phyloP scores from a whole-genome alignment of 768 basidiomycete species.

The Macrolepiota fuliginosa region DNA sequence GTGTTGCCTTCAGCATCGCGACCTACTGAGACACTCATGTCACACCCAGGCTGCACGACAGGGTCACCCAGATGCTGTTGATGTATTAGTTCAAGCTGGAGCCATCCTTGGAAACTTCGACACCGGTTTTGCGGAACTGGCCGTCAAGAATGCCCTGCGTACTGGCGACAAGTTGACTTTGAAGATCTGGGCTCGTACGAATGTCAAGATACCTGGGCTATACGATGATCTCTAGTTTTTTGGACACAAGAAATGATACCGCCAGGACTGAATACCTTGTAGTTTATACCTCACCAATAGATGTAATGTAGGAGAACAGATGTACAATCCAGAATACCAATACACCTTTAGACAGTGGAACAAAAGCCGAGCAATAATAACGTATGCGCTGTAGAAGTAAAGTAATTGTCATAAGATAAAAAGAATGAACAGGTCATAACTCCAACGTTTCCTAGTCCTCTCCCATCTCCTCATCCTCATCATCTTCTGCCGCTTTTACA shows the following conservation, averaged over 20 bases:
- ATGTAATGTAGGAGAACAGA: not conserved
- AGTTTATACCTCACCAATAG: not conserved
- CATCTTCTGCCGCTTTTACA: conserved; percentile 35
- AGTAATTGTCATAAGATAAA: not conserved
- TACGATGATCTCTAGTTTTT: not conserved
- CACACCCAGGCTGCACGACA: conserved; percentile 62
- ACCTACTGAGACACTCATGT: conserved; percentile 2
- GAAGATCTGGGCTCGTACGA: conserved; percentile 57
- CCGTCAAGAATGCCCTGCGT: conserved; percentile 32
- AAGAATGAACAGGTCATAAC: conserved; percentile 11
- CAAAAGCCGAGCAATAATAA: not conserved
- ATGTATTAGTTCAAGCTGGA: conserved; percentile 67
- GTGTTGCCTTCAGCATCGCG: conserved; percentile 19
- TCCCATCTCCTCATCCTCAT: conserved; percentile 21
- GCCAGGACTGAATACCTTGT: not conserved
- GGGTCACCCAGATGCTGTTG: conserved; percentile 58
- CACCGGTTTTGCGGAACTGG: conserved; percentile 53
- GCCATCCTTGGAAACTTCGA: conserved; percentile 73
- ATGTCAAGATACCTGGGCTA: conserved; percentile 25
- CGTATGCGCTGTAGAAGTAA: not conserved
- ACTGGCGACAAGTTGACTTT: conserved; percentile 42
- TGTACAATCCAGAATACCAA: not conserved
- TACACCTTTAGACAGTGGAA: not conserved
- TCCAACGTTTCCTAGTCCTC: conserved; percentile 1
- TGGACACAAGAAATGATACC: not conserved